phyloP scores from a whole-genome alignment of 2,329 filamentous ascomycete species.

The Rutstroemia sydowiana region DNA sequence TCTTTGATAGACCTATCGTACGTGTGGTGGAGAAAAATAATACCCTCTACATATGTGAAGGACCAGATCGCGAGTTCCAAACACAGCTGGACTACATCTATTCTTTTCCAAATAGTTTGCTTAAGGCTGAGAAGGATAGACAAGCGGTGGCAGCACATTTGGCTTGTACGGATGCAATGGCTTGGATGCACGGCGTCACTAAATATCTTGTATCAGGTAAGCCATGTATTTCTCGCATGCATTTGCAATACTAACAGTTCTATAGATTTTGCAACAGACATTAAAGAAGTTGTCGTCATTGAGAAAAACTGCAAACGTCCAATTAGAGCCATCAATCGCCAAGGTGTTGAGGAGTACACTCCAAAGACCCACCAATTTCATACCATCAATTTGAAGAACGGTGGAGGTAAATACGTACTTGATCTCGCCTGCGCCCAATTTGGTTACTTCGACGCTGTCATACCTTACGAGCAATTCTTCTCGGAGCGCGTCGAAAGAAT shows the following conservation, averaged over 20 bases:
- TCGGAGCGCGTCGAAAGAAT: neutral
- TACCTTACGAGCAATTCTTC: neutral
- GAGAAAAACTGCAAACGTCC: neutral
- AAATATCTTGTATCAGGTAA: neutral
- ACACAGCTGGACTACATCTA: neutral
- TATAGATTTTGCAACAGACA: neutral
- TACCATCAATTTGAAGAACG: neutral
- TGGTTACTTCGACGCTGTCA: constrained; percentile 11
- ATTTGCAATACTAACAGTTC: neutral
- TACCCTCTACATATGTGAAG: neutral
- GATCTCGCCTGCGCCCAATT: constrained; percentile 13
- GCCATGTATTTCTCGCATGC: neutral
- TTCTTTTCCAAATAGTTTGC: neutral
- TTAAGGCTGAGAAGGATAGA: neutral
- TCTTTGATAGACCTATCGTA: constrained; percentile 5
- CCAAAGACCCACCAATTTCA: constrained; percentile 2
- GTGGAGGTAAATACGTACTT: constrained; percentile 7
- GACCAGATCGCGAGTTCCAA: neutral
- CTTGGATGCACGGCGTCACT: neutral
- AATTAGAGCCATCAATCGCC: neutral
- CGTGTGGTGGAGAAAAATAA: constrained; percentile 6
- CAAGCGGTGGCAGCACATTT: neutral
- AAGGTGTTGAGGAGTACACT: neutral
- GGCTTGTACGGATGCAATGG: neutral
- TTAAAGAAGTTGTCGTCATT: neutral